Base-by-base conservation (phyloP, 148 eudicot genomes). In the Cornus suecica region DNA sequence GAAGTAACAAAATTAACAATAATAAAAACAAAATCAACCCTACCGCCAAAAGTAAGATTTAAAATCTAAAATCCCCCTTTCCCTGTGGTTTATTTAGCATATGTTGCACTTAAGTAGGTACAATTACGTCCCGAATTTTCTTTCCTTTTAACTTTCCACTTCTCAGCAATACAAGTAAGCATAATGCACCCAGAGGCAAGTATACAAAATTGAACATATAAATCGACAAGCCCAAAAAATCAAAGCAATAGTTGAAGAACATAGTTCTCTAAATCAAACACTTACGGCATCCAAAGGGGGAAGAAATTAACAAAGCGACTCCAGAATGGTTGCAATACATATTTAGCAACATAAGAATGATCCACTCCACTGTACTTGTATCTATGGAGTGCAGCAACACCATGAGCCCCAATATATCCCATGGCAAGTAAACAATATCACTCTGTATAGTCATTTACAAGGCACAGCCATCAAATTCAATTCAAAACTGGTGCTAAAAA, bases 251-350 rank as follows among this genome's bases (percentile, higher is more conserved):
- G 42, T 4, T 52, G 23, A 2, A 4, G 25, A 58, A 22, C 8
- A 58, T 24, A 37, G 18, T 9, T 41, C 20, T 42, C 58, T 27
- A 74, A 69, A 64, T 18, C 11, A 31, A 51, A 67, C 10, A 80
- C 97, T 92, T 84, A 94, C 99, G 97, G 99, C 97, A 92, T 91
- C 99, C 99, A 94, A 34, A 94, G 97, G 26, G 99, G 99, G 81
- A 94, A 94, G 69, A 94, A 80, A 66, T 74, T 83, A 77, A 94
- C 99, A 25, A 79, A 70, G 24, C 88, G 87, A 23, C 77, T 83
- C 99, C 99, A 94, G 67, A 94, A 94, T 25, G 99, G 99, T 66
- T 92, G 94, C 78, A 94, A 70, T 23, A 94, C 80, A 77, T 92
- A 94, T 83, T 94, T 94, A 22, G 99, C 88, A 41, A 94, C 61